Percentiles rank a stretch among this genome's conserved stretches.
phyloP scores from a whole-genome alignment of 805 yeast genomes.

The Nematodospora valgi region DNA sequence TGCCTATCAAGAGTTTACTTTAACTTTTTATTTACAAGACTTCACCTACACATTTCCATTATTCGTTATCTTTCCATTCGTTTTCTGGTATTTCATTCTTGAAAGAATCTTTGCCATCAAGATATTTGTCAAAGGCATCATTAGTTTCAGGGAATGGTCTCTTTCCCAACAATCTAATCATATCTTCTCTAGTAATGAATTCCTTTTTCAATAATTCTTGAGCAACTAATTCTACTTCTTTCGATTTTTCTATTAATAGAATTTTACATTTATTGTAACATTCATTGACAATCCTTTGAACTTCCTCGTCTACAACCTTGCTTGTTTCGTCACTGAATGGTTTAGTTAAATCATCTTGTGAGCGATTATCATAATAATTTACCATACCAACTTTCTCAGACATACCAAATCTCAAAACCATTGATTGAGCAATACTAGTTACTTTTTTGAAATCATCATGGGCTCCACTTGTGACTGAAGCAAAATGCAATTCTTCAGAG shows the following conservation, averaged over 20 bases:
- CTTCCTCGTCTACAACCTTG: slow-evolving; percentile 75
- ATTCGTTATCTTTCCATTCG: slow-evolving; percentile 24
- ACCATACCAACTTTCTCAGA: slow-evolving; percentile 81
- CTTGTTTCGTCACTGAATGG: slow-evolving; percentile 91
- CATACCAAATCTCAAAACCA: slow-evolving; percentile 95
- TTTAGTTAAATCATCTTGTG: slow-evolving; percentile 68
- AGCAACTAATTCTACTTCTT: slow-evolving; percentile 81
- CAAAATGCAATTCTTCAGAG: slow-evolving; percentile 88
- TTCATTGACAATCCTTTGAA: slow-evolving; percentile 70
- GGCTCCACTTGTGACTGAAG: slow-evolving; percentile 93
- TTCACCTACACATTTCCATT: slow-evolving; percentile 4
- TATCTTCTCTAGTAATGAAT: slow-evolving; percentile 89
- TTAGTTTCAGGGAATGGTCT: slow-evolving; percentile 89
- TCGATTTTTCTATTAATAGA: slow-evolving; percentile 66
- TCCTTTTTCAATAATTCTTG: slow-evolving; percentile 83
- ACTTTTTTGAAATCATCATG: slow-evolving; percentile 96
- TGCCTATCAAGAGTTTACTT: too few species aligned
- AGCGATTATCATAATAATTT: slow-evolving; percentile 64
- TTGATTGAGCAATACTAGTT: slow-evolving; percentile 85
- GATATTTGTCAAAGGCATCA: slow-evolving; percentile 83
- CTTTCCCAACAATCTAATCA: slow-evolving; percentile 84
- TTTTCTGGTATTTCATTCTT: slow-evolving; percentile 27
- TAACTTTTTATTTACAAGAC: slow-evolving; percentile 4
- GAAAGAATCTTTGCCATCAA: slow-evolving; percentile 46
- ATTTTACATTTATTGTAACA: slow-evolving; percentile 69